A percentile compares a stretch with the other conserved stretches of the same genome.
phyloP scores from a whole-genome alignment of 768 basidiomycete genomes.

The Megacollybia marginata region DNA sequence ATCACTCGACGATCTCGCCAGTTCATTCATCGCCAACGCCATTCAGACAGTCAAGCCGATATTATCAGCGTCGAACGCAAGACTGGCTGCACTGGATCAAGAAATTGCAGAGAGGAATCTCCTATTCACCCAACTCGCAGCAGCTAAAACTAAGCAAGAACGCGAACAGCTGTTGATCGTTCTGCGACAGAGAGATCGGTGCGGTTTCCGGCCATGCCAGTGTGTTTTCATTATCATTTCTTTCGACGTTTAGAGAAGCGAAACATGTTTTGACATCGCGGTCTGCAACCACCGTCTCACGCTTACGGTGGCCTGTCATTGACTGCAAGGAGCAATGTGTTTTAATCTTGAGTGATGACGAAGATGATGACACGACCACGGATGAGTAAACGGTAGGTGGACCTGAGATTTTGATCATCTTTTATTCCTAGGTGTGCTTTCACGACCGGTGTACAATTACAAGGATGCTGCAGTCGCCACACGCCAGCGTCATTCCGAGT shows the following conservation, averaged over 20 bases:
- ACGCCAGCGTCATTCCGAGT: too few relatives aligned
- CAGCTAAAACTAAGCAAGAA: conserved; percentile 43
- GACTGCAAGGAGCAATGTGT: conserved; percentile 24
- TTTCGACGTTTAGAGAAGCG: conserved; percentile 1
- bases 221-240: conserved; percentile 4
- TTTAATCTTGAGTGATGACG: conserved; percentile 45
- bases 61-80: conserved; percentile 3
- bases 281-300: conserved; percentile 8
- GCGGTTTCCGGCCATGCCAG: conserved; percentile 16
- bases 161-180: conserved; percentile 35
- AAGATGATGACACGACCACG: conserved; percentile 26
- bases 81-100: conserved; percentile 38
- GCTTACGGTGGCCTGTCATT: conserved; percentile 39
- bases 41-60: conserved; percentile 34
- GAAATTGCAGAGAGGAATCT: conserved; percentile 47
- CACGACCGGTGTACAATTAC: too few relatives aligned
- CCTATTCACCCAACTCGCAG: conserved; percentile 39
- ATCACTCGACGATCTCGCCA: conserved; percentile 47
- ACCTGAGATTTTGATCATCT: too few relatives aligned
- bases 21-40: conserved; percentile 51
- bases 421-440: too few relatives aligned
- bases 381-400: not conserved
- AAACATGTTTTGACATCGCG: not conserved
- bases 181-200: conserved; percentile 49
- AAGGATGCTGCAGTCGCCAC: too few relatives aligned